Evolutionary conservation across 2,329 filamentous ascomycete species (phyloP).

Genomic region (Trichoderma koningii): DNA sequence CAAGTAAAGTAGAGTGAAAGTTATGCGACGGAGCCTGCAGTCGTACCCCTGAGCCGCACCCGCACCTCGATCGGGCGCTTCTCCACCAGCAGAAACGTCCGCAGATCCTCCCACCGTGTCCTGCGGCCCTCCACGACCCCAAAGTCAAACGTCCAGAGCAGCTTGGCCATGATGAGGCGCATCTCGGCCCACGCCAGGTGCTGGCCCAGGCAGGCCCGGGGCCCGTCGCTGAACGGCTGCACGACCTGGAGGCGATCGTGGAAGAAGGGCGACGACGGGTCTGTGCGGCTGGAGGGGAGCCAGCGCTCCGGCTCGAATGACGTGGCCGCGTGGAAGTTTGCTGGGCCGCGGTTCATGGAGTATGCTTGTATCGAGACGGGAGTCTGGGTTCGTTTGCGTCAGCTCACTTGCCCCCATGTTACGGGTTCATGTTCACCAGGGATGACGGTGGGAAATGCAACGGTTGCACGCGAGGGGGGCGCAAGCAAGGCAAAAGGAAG

Average conservation of each 20-base stretch:
- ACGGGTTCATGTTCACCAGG: no score
- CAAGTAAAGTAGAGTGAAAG: background rate
- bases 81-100: slow-evolving; percentile 19
- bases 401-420: background rate
- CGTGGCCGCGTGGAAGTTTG: slow-evolving; percentile 1
- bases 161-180: slow-evolving; percentile 25
- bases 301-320: slow-evolving; percentile 26
- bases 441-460: background rate
- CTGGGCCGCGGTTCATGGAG: slow-evolving; percentile 17
- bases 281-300: background rate
- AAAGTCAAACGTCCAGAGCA: slow-evolving; percentile 28
- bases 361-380: slow-evolving; percentile 23
- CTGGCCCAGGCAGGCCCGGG: slow-evolving; percentile 17
- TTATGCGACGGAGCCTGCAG: background rate
- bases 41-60: background rate
- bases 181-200: slow-evolving; percentile 26
- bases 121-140: slow-evolving; percentile 16
- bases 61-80: slow-evolving; percentile 20
- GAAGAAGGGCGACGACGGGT: slow-evolving; percentile 15
- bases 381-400: slow-evolving; percentile 41
- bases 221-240: slow-evolving; percentile 24
- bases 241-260: slow-evolving; percentile 16
- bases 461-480: no score
- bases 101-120: slow-evolving; percentile 21
- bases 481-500: no score